Evolutionary conservation across 1,139 yeast genomes (phyloP).

Genomic region (Meyerozyma smithsonii): DNA sequence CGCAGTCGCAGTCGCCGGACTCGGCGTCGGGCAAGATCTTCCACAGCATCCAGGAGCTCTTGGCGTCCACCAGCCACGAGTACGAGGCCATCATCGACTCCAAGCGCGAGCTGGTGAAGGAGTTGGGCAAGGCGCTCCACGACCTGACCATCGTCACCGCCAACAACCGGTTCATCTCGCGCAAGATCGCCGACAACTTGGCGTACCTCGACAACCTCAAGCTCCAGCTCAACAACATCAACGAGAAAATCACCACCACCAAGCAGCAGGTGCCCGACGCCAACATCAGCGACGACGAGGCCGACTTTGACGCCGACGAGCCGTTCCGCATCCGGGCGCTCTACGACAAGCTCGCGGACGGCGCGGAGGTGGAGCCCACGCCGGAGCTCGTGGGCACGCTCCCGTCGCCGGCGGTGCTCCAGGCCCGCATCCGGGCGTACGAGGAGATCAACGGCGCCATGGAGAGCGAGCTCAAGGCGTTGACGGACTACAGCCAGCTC

Average conservation of each 20-base stretch:
- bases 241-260: slow-evolving; percentile 30
- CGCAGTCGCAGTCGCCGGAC: neutral
- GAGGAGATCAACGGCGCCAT: slow-evolving; percentile 23
- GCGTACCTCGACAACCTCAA: slow-evolving; percentile 37
- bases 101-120: slow-evolving; percentile 34
- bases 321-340: slow-evolving; percentile 67
- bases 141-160: slow-evolving; percentile 44
- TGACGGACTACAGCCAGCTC: slow-evolving; percentile 54
- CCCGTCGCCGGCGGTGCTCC: slow-evolving; percentile 61
- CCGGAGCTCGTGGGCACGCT: slow-evolving; percentile 28
- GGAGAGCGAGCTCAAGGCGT: slow-evolving; percentile 48
- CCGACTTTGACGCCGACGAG: slow-evolving; percentile 70
- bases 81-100: slow-evolving; percentile 35
- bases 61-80: slow-evolving; percentile 35
- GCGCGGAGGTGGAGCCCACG: slow-evolving; percentile 24
- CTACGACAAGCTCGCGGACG: slow-evolving; percentile 45
- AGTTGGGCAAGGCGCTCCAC: slow-evolving; percentile 34
- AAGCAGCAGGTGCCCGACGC: slow-evolving; percentile 15
- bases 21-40: slow-evolving; percentile 29
- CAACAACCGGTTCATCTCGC: slow-evolving; percentile 37
- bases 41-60: slow-evolving; percentile 38
- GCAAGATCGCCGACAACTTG: slow-evolving; percentile 35
- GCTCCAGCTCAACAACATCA: slow-evolving; percentile 40
- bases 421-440: slow-evolving; percentile 80
- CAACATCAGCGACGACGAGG: slow-evolving; percentile 13